These are phyloP conservation scores for Paecilomyces fulvus DNA, from an alignment of 2,329 filamentous ascomycete species.

Conservation along the genomic window DNA sequence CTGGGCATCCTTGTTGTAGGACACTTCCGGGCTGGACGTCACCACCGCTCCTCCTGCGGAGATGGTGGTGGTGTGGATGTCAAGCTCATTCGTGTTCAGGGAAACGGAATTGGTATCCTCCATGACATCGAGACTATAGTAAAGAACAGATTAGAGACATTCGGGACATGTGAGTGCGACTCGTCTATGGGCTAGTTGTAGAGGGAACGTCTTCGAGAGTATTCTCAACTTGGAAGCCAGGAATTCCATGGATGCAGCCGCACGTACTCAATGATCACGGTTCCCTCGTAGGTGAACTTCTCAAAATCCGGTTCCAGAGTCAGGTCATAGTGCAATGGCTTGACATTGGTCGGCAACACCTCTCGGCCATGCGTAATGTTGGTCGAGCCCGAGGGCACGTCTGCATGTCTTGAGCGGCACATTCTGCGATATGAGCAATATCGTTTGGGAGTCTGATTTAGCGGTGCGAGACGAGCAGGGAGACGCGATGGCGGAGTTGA, in stretches of 20 bases:
- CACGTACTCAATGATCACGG: slow-evolving; percentile 67
- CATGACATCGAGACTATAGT: slow-evolving; percentile 61
- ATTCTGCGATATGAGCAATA: slow-evolving; percentile 68
- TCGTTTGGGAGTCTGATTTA: slow-evolving; percentile 36
- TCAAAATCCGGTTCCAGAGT: slow-evolving; percentile 86
- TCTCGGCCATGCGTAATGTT: slow-evolving; percentile 62
- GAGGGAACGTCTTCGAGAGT: neutral
- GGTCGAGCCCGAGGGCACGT: slow-evolving; percentile 46
- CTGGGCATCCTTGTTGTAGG: slow-evolving; percentile 71
- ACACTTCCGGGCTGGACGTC: slow-evolving; percentile 57
- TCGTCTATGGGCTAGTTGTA: neutral
- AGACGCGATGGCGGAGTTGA: slow-evolving; percentile 8
- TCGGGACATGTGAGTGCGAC: neutral
- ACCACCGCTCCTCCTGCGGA: slow-evolving; percentile 47
- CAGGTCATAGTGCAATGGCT: slow-evolving; percentile 84
- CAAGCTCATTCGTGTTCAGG: slow-evolving; percentile 78
- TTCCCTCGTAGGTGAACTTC: slow-evolving; percentile 79
- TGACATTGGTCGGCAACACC: slow-evolving; percentile 83
- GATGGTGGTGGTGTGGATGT: slow-evolving; percentile 68
- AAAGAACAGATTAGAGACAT: neutral
- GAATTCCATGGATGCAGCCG: neutral
- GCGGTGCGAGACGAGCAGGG: slow-evolving; percentile 15
- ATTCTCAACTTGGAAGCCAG: neutral
- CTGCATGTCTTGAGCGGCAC: slow-evolving; percentile 61
- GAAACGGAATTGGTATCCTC: slow-evolving; percentile 79